Base-by-base conservation (phyloP, 225 moss, liverwort and hornwort species). In the Asterella californica region DNA sequence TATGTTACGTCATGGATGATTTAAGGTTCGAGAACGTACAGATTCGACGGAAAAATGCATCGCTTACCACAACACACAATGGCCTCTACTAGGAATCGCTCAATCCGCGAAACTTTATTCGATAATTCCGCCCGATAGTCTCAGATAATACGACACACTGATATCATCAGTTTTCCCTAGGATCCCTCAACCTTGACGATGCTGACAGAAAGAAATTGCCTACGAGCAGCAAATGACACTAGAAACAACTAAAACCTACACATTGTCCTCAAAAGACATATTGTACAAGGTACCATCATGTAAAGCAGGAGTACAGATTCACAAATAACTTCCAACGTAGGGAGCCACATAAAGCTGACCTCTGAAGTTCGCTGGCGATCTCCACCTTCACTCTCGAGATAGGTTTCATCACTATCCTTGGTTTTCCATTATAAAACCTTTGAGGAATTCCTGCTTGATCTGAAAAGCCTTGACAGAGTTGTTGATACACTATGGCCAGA, bases 401-500 rank as follows among this genome's bases (percentile, higher is more conserved):
- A 6, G 91, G 82, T 62, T 60, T 92, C 65, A 87, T 89, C 30
- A 86, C 67, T 67, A 92, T 83, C 84, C 78, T 93, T 50, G 88
- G 88, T 71, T 90, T 93, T 61, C 92, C 93, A 77, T 86, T 86
- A 36, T 91, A 91, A 74, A 96, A 93, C 71, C 86, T 84, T 15
- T 91, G 86, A 24, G 92, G 90, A 22, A 90, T 90, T 49, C 88
- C 90, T 38, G 89, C 88, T 62, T 84, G 88, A 65, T 96, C 90
- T 27, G 91, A 88, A 82, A 96, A 96, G 62, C 89, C 95, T 55
- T 92, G 91, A 80, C 93, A 92, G 4, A 96, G 88, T 65, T 91
- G 90, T 76, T 91, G 86, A 78, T 92, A 96, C 37, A 89, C 95
- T 72, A 93, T 87, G 29, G 95, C 95, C 67, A 96, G 79, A 1